Evolutionary conservation across 768 basidiomycete genomes (phyloP).

Genomic region (Coprinellus micaceus): DNA sequence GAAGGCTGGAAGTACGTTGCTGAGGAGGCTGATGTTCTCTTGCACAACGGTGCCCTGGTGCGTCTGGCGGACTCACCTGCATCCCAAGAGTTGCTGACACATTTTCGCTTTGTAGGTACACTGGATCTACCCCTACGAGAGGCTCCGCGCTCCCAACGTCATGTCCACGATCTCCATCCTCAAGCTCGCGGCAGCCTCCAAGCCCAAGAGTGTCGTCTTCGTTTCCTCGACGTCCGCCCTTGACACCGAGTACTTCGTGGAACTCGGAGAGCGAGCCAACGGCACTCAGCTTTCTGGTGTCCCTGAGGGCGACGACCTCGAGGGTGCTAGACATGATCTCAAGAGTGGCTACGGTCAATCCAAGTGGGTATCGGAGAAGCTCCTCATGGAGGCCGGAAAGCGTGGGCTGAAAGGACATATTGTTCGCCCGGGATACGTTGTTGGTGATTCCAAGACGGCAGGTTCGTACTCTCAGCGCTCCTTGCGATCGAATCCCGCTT

Average conservation of each 20-base stretch:
- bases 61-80: conserved; percentile 23
- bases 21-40: conserved; percentile 70
- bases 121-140: conserved; percentile 98
- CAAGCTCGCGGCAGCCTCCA: conserved; percentile 62
- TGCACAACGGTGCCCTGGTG: conserved; percentile 98
- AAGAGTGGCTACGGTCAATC: conserved; percentile 95
- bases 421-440: conserved; percentile 91
- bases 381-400: conserved; percentile 86
- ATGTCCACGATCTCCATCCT: conserved; percentile 82
- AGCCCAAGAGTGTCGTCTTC: conserved; percentile 80
- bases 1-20: conserved; percentile 65
- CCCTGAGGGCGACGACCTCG: conserved; percentile 84
- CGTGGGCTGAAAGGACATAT: conserved; percentile 84
- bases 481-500: neutral
- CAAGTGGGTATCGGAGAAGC: conserved; percentile 97
- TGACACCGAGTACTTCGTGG: conserved; percentile 88
- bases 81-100: neutral
- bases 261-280: conserved; percentile 68
- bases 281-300: conserved; percentile 56
- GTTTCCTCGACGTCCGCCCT: conserved; percentile 95
- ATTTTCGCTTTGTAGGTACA: conserved; percentile 61
- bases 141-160: conserved; percentile 89
- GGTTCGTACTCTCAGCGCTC: conserved; percentile 45
- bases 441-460: conserved; percentile 85
- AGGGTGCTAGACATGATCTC: conserved; percentile 70